Evolutionary conservation across 257 asterid species (phyloP).

Genomic region (Lycium barbarum): DNA sequence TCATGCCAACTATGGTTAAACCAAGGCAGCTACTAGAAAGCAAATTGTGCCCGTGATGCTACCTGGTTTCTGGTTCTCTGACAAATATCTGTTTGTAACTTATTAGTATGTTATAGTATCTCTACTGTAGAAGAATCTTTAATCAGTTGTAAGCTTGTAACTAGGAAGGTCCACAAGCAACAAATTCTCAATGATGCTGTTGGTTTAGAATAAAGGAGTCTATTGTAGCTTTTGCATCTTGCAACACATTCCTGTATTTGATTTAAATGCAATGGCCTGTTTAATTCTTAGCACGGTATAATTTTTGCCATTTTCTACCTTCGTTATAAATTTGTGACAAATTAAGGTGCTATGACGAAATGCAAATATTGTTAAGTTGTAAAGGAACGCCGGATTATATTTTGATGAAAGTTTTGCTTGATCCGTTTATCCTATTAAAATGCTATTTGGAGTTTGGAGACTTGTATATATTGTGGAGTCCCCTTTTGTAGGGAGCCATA

Average conservation of each 20-base stretch:
- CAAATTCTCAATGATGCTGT: background rate
- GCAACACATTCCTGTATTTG: background rate
- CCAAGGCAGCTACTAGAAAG: constrained; percentile 33
- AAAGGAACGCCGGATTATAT: background rate
- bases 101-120: constrained; percentile 3
- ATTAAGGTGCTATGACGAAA: background rate
- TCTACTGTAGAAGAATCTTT: background rate
- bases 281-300: background rate
- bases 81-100: background rate
- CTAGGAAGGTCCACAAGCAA: constrained; percentile 1
- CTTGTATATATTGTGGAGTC: background rate
- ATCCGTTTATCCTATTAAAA: background rate
- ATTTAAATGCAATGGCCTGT: background rate
- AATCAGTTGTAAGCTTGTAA: background rate
- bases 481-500: too few species aligned
- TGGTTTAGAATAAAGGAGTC: background rate
- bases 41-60: constrained; percentile 10
- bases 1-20: constrained; percentile 13
- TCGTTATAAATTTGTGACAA: background rate
- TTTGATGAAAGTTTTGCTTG: background rate
- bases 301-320: background rate
- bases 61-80: constrained; percentile 13
- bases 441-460: background rate
- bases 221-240: background rate
- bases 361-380: background rate